phyloP scores from a whole-genome alignment of 148 eudicot genomes.

The Simmondsia chinensis region DNA sequence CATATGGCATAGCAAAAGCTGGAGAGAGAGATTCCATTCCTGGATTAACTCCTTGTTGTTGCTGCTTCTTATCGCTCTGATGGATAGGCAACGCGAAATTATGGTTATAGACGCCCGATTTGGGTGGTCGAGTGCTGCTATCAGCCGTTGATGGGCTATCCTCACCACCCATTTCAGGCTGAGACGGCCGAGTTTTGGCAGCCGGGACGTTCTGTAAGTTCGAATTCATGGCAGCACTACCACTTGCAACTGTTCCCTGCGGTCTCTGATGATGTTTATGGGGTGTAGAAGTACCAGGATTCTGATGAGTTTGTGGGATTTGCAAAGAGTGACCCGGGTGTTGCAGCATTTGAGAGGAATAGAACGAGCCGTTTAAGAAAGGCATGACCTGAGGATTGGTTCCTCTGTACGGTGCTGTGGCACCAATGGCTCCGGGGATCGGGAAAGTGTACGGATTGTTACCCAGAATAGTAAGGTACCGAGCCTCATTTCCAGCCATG shows the following conservation, averaged over 20 bases:
- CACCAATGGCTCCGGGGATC: slow-evolving; percentile 60
- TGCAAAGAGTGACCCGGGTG: slow-evolving; percentile 54
- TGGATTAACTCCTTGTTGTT: slow-evolving; percentile 48
- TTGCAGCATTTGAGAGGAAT: slow-evolving; percentile 80
- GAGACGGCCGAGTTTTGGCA: slow-evolving; percentile 36
- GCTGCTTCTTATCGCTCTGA: slow-evolving; percentile 67
- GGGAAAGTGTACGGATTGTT: slow-evolving; percentile 63
- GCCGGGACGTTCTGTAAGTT: slow-evolving; percentile 46
- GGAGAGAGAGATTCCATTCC: slow-evolving; percentile 33
- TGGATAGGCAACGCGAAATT: slow-evolving; percentile 69
- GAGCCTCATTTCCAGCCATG: slow-evolving; percentile 56
- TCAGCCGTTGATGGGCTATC: slow-evolving; percentile 80
- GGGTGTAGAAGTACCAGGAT: slow-evolving; percentile 40
- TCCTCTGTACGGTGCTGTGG: slow-evolving; percentile 60
- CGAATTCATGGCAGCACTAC: slow-evolving; percentile 30
- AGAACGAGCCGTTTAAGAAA: slow-evolving; percentile 71
- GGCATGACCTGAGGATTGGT: slow-evolving; percentile 70
- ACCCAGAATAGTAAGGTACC: slow-evolving; percentile 67
- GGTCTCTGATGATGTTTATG: slow-evolving; percentile 60
- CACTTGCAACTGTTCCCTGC: slow-evolving; percentile 26
- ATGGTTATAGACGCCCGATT: slow-evolving; percentile 62
- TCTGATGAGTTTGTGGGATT: slow-evolving; percentile 38
- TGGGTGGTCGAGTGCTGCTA: slow-evolving; percentile 52
- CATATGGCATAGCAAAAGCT: slow-evolving; percentile 79
- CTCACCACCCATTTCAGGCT: slow-evolving; percentile 48